A percentile compares a stretch with the other conserved stretches of the same genome.
phyloP scores from a whole-genome alignment of 2,329 filamentous ascomycete genomes.

The Coniella vitis region DNA sequence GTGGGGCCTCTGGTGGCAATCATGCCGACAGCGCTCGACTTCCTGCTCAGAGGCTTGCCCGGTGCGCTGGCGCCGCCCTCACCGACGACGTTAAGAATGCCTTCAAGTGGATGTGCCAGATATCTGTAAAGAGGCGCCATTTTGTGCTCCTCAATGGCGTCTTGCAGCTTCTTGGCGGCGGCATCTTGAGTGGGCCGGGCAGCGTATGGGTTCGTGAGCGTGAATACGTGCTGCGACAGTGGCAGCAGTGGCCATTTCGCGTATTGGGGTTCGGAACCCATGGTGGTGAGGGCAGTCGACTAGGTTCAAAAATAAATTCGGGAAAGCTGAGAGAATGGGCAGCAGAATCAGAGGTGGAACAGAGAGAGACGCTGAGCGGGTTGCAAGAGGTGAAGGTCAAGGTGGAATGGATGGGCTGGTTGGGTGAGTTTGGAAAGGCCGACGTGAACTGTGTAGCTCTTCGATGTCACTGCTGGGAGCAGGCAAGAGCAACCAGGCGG shows the following conservation, averaged over 20 bases:
- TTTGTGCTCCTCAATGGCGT: constrained; percentile 76
- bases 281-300: constrained; percentile 38
- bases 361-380: no score
- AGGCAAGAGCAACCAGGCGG: constrained; percentile 6
- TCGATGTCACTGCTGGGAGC: constrained; percentile 7
- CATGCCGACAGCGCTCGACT: constrained; percentile 66
- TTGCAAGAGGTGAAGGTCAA: neutral
- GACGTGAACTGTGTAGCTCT: constrained; percentile 7
- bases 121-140: constrained; percentile 86
- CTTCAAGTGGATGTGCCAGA: constrained; percentile 73
- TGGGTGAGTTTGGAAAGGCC: neutral
- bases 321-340: neutral
- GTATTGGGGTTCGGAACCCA: constrained; percentile 78
- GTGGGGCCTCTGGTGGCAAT: constrained; percentile 64
- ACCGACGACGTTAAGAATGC: constrained; percentile 70
- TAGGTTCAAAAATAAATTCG: constrained; percentile 2
- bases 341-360: no score
- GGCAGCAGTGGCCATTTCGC: constrained; percentile 77
- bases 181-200: constrained; percentile 59
- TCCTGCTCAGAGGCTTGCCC: constrained; percentile 56
- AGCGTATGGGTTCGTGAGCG: constrained; percentile 73
- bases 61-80: constrained; percentile 49
- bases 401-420: neutral
- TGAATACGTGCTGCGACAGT: constrained; percentile 80
- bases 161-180: constrained; percentile 67